Evolutionary conservation across 1,139 yeast species (phyloP).

Genomic region (Komagataea norvegica): DNA sequence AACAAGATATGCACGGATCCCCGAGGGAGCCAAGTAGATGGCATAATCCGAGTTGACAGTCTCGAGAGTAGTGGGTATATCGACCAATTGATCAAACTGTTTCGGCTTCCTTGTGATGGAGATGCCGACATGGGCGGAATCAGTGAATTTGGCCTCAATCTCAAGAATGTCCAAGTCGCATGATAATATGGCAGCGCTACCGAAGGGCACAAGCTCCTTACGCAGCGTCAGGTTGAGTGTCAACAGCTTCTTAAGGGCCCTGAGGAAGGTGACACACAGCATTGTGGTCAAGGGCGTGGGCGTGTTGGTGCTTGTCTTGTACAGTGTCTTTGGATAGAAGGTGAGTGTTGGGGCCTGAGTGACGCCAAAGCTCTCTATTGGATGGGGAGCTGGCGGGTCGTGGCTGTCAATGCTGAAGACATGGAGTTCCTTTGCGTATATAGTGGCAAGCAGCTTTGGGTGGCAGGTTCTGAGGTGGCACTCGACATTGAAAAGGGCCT

Average conservation of each 20-base stretch:
- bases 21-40: constrained; percentile 69
- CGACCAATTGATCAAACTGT: constrained; percentile 24
- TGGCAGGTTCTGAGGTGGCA: constrained; percentile 47
- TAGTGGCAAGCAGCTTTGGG: constrained; percentile 50
- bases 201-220: constrained; percentile 45
- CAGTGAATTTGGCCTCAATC: constrained; percentile 52
- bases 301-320: constrained; percentile 20
- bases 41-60: constrained; percentile 36
- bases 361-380: constrained; percentile 28
- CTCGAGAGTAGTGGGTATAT: constrained; percentile 27
- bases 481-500: constrained; percentile 53
- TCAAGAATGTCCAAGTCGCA: constrained; percentile 36
- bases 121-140: constrained; percentile 47
- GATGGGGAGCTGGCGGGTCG: constrained; percentile 31
- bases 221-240: constrained; percentile 41
- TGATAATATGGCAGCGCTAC: constrained; percentile 43
- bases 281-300: constrained; percentile 18
- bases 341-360: constrained; percentile 33
- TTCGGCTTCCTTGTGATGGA: constrained; percentile 31
- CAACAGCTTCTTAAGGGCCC: constrained; percentile 55
- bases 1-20: constrained; percentile 63
- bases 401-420: constrained; percentile 42
- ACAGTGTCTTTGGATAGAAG: constrained; percentile 32
- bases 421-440: constrained; percentile 61
- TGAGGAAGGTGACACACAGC: constrained; percentile 47